Conservation (phyloP, 2,329 filamentous ascomycete genomes). For the Fusarium globosum region DNA sequence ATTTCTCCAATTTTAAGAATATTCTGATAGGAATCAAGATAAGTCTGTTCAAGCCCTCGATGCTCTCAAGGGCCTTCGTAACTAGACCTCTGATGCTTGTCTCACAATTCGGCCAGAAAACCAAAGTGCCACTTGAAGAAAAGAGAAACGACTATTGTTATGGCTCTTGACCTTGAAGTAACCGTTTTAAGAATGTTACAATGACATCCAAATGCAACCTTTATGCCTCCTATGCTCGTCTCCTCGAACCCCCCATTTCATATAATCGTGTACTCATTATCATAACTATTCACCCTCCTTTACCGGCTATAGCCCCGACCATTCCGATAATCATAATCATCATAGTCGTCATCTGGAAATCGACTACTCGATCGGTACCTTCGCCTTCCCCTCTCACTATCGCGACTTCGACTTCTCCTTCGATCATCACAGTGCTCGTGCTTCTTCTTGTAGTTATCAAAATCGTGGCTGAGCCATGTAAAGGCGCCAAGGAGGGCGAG, state of each 20-base stretch:
- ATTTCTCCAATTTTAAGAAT: too few species aligned
- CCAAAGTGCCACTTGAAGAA: neutral
- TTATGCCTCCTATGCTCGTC: neutral
- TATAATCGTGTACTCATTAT: constrained; percentile 1
- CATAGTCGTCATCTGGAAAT: constrained; percentile 10
- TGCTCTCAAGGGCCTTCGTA: too few species aligned
- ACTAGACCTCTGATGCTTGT: neutral
- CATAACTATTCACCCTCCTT: neutral
- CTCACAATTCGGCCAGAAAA: too few species aligned
- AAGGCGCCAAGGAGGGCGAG: constrained; percentile 52
- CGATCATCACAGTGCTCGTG: constrained; percentile 4
- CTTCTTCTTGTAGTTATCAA: constrained; percentile 29
- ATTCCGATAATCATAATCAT: constrained; percentile 19
- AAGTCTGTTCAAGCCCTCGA: neutral
- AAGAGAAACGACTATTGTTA: neutral
- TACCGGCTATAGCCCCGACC: constrained; percentile 27
- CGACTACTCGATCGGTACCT: constrained; percentile 22
- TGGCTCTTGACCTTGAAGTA: neutral
- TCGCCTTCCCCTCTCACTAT: constrained; percentile 29
- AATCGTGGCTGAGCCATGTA: constrained; percentile 55
- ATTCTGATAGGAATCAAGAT: too few species aligned
- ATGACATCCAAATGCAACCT: neutral
- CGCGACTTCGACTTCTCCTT: constrained; percentile 2
- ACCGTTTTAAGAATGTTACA: neutral
- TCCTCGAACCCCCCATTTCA: neutral